These are phyloP conservation scores for Gentiana macrophylla DNA, from an alignment of 257 asterid species.

Conservation along the genomic window DNA sequence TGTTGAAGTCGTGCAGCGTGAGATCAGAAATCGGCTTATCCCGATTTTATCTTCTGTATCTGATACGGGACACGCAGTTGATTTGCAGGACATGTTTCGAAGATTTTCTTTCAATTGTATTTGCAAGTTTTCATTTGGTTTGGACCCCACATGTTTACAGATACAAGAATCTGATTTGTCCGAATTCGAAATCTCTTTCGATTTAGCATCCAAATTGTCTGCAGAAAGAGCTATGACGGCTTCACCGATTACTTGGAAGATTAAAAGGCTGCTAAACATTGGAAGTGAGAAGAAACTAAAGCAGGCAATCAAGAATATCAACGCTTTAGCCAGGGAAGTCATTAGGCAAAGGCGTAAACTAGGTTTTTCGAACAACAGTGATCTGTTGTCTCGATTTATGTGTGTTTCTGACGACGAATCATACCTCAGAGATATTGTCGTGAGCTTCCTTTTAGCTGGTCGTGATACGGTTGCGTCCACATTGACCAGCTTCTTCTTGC, in stretches of 20 bases:
- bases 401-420: too few relatives aligned
- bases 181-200: not conserved
- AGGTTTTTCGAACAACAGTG: too few relatives aligned
- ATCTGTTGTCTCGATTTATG: too few relatives aligned
- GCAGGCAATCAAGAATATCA: not conserved
- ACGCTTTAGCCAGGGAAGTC: too few relatives aligned
- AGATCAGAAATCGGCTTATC: not conserved
- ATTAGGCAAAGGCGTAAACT: too few relatives aligned
- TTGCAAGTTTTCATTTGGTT: constrained; percentile 15
- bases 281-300: not conserved
- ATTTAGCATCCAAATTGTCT: not conserved
- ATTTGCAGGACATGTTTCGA: constrained; percentile 34
- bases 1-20: constrained; percentile 20
- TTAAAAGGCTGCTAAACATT: not conserved
- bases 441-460: too few relatives aligned
- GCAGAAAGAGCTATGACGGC: not conserved
- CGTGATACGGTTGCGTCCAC: too few relatives aligned
- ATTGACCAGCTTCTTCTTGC: too few relatives aligned
- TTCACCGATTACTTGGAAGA: not conserved
- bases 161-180: not conserved
- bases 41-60: not conserved
- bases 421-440: too few relatives aligned
- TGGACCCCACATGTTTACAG: not conserved
- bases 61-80: constrained; percentile 9
- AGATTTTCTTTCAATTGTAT: constrained; percentile 34